Evolutionary conservation across 2,329 filamentous ascomycete genomes (phyloP).

Genomic region (Sphaceloma murrayae): DNA sequence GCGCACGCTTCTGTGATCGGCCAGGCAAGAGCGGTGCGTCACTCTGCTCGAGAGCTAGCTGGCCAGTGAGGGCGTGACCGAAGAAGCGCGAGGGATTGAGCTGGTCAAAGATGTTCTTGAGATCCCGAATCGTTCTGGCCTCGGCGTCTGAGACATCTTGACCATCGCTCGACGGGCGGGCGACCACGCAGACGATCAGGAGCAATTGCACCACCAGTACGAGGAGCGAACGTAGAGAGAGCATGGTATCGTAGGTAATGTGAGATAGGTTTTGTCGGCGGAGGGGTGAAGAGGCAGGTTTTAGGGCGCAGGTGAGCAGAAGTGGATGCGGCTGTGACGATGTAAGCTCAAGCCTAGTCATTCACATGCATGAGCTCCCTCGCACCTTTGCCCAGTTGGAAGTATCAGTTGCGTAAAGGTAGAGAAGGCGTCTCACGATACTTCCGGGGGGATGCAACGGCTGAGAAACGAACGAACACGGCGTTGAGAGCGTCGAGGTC

Average conservation of each 20-base stretch:
- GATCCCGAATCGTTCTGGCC: constrained; percentile 2
- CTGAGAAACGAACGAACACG: constrained; percentile 2
- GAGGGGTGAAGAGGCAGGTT: background rate
- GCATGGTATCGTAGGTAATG: too few species aligned
- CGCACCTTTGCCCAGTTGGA: background rate
- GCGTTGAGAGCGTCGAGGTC: constrained; percentile 5
- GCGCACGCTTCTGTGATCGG: background rate
- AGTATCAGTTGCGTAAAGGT: too few species aligned
- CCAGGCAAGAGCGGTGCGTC: constrained; percentile 2
- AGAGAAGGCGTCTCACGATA: too few species aligned
- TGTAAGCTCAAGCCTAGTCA: constrained; percentile 5
- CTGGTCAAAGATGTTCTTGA: constrained; percentile 10
- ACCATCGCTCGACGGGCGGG: constrained; percentile 1
- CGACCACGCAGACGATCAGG: constrained; percentile 4
- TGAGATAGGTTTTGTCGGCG: too few species aligned
- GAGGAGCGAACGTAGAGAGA: constrained; percentile 32
- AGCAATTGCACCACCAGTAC: constrained; percentile 18
- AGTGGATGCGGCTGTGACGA: background rate
- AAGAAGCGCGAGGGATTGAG: constrained; percentile 9
- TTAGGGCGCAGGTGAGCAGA: constrained; percentile 5
- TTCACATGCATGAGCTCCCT: background rate
- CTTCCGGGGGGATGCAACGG: too few species aligned
- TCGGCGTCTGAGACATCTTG: constrained; percentile 12
- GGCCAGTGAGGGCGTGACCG: background rate
- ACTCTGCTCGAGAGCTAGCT: constrained; percentile 6